Evolutionary conservation across 2,329 filamentous ascomycete species (phyloP).

Genomic region (Xenosphaeropsis pyriputrescens): DNA sequence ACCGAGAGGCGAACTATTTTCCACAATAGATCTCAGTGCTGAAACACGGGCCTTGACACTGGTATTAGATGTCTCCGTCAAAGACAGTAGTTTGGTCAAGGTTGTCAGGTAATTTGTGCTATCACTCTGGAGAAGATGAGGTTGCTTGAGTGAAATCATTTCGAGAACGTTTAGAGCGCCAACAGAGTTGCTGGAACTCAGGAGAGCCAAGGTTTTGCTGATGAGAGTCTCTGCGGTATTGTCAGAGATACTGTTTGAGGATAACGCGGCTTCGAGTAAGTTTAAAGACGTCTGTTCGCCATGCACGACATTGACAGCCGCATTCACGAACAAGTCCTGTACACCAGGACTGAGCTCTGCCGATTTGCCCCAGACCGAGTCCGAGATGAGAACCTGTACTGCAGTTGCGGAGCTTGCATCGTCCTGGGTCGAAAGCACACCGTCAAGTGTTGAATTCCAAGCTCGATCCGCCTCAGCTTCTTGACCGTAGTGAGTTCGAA

Average conservation of each 20-base stretch:
- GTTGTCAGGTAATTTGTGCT: constrained; percentile 31
- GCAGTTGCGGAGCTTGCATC: constrained; percentile 12
- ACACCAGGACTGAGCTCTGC: constrained; percentile 24
- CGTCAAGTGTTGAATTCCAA: constrained; percentile 22
- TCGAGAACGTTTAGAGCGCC: constrained; percentile 29
- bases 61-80: constrained; percentile 35
- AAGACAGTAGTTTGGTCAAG: constrained; percentile 34
- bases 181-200: too few relatives aligned
- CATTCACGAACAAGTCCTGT: constrained; percentile 30
- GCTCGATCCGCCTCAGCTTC: constrained; percentile 8
- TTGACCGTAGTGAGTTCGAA: constrained; percentile 28
- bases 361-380: constrained; percentile 12
- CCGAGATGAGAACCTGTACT: constrained; percentile 31
- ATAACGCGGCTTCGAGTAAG: constrained; percentile 26
- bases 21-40: constrained; percentile 7
- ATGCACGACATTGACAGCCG: constrained; percentile 23
- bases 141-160: constrained; percentile 28
- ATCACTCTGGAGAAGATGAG: constrained; percentile 27
- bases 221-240: too few relatives aligned
- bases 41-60: constrained; percentile 8
- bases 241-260: too few relatives aligned
- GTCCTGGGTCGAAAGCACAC: constrained; percentile 22
- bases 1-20: constrained; percentile 30
- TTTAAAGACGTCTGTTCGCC: constrained; percentile 23
- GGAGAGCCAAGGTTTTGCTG: too few relatives aligned